These are phyloP conservation scores for Talaromyces proteolyticus DNA, from an alignment of 495 filamentous ascomycete species.

Conservation along the genomic window DNA sequence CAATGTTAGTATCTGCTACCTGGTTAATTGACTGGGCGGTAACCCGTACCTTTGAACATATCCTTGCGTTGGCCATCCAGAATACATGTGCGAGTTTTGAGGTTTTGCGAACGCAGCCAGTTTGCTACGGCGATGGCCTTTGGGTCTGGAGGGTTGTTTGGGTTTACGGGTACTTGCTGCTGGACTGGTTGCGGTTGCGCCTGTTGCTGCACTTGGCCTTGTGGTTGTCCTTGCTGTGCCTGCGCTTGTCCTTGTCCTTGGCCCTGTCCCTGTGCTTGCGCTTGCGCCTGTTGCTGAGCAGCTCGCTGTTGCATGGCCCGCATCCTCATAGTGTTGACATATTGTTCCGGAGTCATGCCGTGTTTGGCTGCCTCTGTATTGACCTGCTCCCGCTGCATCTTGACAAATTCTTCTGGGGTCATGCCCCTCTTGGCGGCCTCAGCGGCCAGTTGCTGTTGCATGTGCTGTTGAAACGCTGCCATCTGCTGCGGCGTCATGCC, in stretches of 20 bases:
- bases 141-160: conserved; percentile 6
- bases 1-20: neutral
- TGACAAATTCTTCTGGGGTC: conserved; percentile 68
- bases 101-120: conserved; percentile 75
- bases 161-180: conserved; percentile 6
- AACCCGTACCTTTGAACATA: conserved; percentile 78
- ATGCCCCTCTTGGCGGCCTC: conserved; percentile 71
- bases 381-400: conserved; percentile 49
- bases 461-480: conserved; percentile 75
- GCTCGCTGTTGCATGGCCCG: conserved; percentile 45
- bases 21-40: neutral
- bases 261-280: conserved; percentile 26
- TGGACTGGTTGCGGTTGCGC: conserved; percentile 27
- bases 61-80: conserved; percentile 96
- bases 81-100: conserved; percentile 90
- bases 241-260: conserved; percentile 21
- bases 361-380: conserved; percentile 59
- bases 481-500: conserved; percentile 85
- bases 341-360: conserved; percentile 57
- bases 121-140: conserved; percentile 66
- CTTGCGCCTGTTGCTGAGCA: conserved; percentile 39
- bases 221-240: conserved; percentile 41
- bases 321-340: conserved; percentile 59
- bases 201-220: conserved; percentile 33
- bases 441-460: conserved; percentile 77